Evolutionary conservation across 352 stramenopile species (phyloP).

Genomic region (Globisporangium uncinulatum): DNA sequence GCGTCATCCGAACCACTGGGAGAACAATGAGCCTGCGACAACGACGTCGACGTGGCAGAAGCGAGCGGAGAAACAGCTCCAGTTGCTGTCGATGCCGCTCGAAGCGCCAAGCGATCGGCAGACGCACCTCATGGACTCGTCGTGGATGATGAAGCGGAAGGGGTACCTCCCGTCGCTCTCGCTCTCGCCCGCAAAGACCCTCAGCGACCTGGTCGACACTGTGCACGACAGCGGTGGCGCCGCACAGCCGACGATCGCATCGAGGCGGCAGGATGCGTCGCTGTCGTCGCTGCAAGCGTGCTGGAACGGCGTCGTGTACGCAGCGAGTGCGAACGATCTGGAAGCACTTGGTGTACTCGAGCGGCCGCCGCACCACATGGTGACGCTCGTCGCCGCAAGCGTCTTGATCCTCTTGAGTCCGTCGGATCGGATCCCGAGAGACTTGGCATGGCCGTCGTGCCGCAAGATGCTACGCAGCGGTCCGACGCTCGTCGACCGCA

Average conservation of each 20-base stretch:
- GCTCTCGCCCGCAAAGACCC: constrained; percentile 52
- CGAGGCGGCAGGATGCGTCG: neutral
- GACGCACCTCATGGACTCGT: constrained; percentile 65
- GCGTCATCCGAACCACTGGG: constrained; percentile 1
- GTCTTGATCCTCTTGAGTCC: constrained; percentile 71
- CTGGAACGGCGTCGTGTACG: constrained; percentile 36
- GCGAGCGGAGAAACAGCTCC: constrained; percentile 59
- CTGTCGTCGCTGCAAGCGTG: constrained; percentile 14
- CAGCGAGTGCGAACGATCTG: constrained; percentile 35
- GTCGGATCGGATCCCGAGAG: constrained; percentile 60
- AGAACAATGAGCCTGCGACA: neutral
- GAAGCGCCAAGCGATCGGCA: constrained; percentile 36
- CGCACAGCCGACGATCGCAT: constrained; percentile 3
- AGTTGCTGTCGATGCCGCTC: constrained; percentile 62
- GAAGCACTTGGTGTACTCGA: constrained; percentile 39
- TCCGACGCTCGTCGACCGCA: constrained; percentile 36
- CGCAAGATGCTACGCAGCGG: constrained; percentile 60
- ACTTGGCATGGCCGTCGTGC: constrained; percentile 60
- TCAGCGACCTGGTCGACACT: constrained; percentile 50
- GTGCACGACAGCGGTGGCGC: constrained; percentile 25
- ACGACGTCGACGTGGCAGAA: constrained; percentile 42
- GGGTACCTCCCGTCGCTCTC: constrained; percentile 52
- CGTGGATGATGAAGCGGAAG: constrained; percentile 70
- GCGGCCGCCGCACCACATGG: constrained; percentile 47
- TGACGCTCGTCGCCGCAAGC: constrained; percentile 51